Evolutionary conservation across 2,329 filamentous ascomycete species (phyloP).

Genomic region (Aspergillus sp.): DNA sequence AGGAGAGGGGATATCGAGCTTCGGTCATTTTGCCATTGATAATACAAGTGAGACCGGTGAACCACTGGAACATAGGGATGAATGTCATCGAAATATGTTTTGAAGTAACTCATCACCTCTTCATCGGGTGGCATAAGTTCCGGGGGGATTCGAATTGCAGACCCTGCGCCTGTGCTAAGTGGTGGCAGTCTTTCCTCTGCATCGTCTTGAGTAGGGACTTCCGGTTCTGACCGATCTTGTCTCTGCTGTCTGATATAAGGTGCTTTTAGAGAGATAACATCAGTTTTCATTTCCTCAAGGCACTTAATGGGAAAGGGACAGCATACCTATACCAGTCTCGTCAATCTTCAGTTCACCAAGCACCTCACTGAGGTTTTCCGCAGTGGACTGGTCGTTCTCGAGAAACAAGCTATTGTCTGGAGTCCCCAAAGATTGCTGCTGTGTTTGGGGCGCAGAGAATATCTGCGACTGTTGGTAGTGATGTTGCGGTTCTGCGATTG

Average conservation of each 20-base stretch:
- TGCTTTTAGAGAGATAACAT: conserved; percentile 44
- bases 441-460: conserved; percentile 18
- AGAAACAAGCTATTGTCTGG: conserved; percentile 46
- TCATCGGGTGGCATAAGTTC: conserved; percentile 89
- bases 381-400: conserved; percentile 58
- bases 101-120: conserved; percentile 74
- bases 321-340: conserved; percentile 73
- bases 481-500: conserved; percentile 24
- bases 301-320: conserved; percentile 4
- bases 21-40: conserved; percentile 79
- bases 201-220: conserved; percentile 58
- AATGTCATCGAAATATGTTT: conserved; percentile 82
- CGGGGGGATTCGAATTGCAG: conserved; percentile 78
- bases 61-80: conserved; percentile 90
- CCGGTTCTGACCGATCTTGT: conserved; percentile 44
- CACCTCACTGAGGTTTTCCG: conserved; percentile 69
- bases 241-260: conserved; percentile 72
- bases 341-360: conserved; percentile 83
- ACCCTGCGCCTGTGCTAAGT: conserved; percentile 60
- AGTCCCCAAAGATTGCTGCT: conserved; percentile 17
- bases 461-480: conserved; percentile 23
- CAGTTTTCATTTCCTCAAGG: neutral
- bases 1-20: conserved; percentile 83
- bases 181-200: conserved; percentile 64
- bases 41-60: conserved; percentile 73